phyloP scores from a whole-genome alignment of 2,329 filamentous ascomycete species.

The Chrysosporium queenslandicum region DNA sequence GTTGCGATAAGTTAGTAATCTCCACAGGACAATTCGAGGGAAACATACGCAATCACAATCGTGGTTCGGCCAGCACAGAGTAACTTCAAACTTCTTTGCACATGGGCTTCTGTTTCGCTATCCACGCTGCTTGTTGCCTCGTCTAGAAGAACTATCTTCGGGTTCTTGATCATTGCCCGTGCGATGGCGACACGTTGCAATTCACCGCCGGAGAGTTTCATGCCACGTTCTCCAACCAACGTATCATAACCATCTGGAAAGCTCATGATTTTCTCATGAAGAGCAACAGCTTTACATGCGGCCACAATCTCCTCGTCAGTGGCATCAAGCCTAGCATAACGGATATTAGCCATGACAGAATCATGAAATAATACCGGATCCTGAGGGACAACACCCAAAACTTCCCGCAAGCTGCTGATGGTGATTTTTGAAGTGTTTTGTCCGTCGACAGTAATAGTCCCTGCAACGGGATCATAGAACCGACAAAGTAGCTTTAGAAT shows the following conservation, averaged over 20 bases:
- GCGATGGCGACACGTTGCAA: slow-evolving; percentile 43
- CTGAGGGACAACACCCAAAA: slow-evolving; percentile 56
- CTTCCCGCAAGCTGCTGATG: slow-evolving; percentile 47
- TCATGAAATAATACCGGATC: slow-evolving; percentile 55
- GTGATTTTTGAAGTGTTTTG: slow-evolving; percentile 51
- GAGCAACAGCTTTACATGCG: slow-evolving; percentile 51
- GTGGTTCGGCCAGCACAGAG: slow-evolving; percentile 44
- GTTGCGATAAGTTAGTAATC: slow-evolving; percentile 2
- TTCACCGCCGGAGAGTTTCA: slow-evolving; percentile 45
- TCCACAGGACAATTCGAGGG: slow-evolving; percentile 21
- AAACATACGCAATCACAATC: slow-evolving; percentile 43
- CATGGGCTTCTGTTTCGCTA: slow-evolving; percentile 36
- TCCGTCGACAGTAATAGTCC: slow-evolving; percentile 44
- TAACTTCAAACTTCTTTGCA: slow-evolving; percentile 40
- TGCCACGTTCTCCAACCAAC: slow-evolving; percentile 41
- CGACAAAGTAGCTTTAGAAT: slow-evolving; percentile 47
- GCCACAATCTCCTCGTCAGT: slow-evolving; percentile 51
- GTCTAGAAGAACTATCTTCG: slow-evolving; percentile 40
- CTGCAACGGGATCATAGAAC: slow-evolving; percentile 44
- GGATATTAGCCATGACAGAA: slow-evolving; percentile 54
- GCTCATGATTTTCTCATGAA: slow-evolving; percentile 54
- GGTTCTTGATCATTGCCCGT: slow-evolving; percentile 37
- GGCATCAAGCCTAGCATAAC: slow-evolving; percentile 52
- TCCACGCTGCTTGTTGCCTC: slow-evolving; percentile 46
- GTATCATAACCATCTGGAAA: slow-evolving; percentile 47